Evolutionary conservation across 2,329 filamentous ascomycete species (phyloP).

Genomic region (Curvularia eragrostidis): DNA sequence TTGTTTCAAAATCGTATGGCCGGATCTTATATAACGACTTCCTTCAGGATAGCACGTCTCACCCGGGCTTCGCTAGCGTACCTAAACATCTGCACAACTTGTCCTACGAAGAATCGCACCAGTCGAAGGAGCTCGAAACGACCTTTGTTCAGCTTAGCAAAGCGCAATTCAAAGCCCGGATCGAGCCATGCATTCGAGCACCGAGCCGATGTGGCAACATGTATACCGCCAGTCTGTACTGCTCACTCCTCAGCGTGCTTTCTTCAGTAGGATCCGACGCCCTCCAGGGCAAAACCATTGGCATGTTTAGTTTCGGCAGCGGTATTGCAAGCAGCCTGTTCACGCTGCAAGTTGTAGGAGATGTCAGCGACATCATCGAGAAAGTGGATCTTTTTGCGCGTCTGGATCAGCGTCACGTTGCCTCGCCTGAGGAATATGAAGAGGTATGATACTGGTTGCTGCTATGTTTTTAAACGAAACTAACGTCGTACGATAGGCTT

Average conservation of each 20-base stretch:
- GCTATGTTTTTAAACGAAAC: too few relatives aligned
- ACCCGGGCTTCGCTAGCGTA: not conserved
- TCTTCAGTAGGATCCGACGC: not conserved
- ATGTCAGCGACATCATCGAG: not conserved
- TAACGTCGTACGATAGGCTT: not conserved
- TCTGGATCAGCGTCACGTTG: not conserved
- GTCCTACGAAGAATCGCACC: not conserved
- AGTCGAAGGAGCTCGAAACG: not conserved
- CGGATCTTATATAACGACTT: not conserved
- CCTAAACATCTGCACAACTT: not conserved
- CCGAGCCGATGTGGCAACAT: not conserved
- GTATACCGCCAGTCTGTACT: not conserved
- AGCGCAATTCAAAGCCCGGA: not conserved
- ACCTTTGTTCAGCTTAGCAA: not conserved
- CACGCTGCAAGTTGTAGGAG: not conserved
- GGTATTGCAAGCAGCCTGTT: not conserved
- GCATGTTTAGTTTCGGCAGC: not conserved
- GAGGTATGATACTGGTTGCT: not conserved
- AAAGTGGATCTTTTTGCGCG: not conserved
- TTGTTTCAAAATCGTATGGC: not conserved
- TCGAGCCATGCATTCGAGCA: not conserved
- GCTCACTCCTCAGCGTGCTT: not conserved
- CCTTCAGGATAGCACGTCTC: not conserved
- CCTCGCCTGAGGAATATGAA: not conserved
- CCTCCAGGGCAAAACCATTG: not conserved